These are phyloP conservation scores for Dothideomycetidae sp. DNA, from an alignment of 2,329 filamentous ascomycete genomes.

Conservation along the genomic window DNA sequence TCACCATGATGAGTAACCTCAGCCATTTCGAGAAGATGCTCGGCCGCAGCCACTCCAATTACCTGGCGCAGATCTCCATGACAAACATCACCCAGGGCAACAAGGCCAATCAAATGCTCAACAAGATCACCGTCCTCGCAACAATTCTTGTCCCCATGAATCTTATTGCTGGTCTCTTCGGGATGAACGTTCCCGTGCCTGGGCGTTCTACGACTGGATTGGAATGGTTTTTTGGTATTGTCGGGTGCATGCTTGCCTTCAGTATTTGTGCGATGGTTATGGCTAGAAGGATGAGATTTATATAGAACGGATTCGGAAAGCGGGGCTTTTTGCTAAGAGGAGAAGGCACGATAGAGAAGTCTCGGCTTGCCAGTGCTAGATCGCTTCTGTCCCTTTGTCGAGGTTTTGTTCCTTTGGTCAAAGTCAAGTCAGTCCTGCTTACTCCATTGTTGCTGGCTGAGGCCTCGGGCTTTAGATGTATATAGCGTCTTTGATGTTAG, in stretches of 20 bases:
- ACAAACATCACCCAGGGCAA: constrained; percentile 83
- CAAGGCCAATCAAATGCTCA: constrained; percentile 72
- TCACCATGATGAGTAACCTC: constrained; percentile 97
- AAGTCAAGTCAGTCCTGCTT: too few species aligned
- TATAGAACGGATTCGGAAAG: too few species aligned
- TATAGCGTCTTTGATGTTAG: too few species aligned
- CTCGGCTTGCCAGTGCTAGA: too few species aligned
- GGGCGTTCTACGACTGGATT: constrained; percentile 36
- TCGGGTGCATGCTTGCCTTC: constrained; percentile 39
- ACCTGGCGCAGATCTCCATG: constrained; percentile 85
- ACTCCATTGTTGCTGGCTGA: too few species aligned
- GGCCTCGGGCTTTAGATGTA: too few species aligned
- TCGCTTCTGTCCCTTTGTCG: too few species aligned
- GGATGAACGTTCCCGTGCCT: constrained; percentile 73
- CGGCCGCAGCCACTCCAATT: constrained; percentile 85
- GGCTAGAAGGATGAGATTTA: constrained; percentile 29
- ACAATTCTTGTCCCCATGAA: constrained; percentile 96
- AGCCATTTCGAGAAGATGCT: constrained; percentile 97
- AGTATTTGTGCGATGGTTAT: constrained; percentile 25
- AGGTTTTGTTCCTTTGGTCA: too few species aligned
- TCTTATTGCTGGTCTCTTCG: constrained; percentile 72
- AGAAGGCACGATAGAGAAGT: too few species aligned
- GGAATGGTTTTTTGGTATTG: constrained; percentile 47
- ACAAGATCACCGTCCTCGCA: constrained; percentile 87
- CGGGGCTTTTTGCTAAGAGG: too few species aligned